Evolutionary conservation across 768 basidiomycete species (phyloP).

Genomic region (Megacollybia marginata): DNA sequence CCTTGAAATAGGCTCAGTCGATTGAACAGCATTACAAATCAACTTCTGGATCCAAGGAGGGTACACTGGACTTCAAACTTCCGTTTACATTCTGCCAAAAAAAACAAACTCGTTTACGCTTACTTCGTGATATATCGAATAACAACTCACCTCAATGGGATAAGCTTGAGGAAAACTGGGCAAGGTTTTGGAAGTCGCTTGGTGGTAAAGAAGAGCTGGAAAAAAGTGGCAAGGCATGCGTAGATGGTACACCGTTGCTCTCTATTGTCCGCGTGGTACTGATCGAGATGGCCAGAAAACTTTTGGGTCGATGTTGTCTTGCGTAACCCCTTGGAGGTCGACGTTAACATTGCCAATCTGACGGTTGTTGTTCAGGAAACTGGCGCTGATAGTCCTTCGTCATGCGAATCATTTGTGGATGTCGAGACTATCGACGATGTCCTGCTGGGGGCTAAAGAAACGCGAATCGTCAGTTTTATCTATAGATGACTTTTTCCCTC

Average conservation of each 20-base stretch:
- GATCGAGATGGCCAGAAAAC: conserved; percentile 23
- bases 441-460: conserved; percentile 54
- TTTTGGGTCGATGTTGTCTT: conserved; percentile 74
- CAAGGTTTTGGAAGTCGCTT: conserved; percentile 42
- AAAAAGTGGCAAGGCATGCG: conserved; percentile 48
- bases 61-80: conserved; percentile 42
- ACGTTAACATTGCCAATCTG: conserved; percentile 60
- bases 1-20: conserved; percentile 1
- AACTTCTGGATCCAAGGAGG: conserved; percentile 38
- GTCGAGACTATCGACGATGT: conserved; percentile 60
- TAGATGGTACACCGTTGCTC: conserved; percentile 42
- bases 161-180: conserved; percentile 60
- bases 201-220: conserved; percentile 51
- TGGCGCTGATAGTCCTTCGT: conserved; percentile 18
- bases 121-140: conserved; percentile 40
- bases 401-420: conserved; percentile 35
- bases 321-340: conserved; percentile 67
- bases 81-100: conserved; percentile 63
- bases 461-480: conserved; percentile 44
- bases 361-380: conserved; percentile 45
- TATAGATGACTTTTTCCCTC: not conserved
- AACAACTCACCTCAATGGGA: conserved; percentile 50
- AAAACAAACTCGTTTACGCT: conserved; percentile 48
- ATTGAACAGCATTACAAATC: conserved; percentile 60
- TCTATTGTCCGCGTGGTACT: conserved; percentile 1